These are phyloP conservation scores for Blastobotrys chiropterorum DNA, from an alignment of 805 yeast species.

Conservation along the genomic window DNA sequence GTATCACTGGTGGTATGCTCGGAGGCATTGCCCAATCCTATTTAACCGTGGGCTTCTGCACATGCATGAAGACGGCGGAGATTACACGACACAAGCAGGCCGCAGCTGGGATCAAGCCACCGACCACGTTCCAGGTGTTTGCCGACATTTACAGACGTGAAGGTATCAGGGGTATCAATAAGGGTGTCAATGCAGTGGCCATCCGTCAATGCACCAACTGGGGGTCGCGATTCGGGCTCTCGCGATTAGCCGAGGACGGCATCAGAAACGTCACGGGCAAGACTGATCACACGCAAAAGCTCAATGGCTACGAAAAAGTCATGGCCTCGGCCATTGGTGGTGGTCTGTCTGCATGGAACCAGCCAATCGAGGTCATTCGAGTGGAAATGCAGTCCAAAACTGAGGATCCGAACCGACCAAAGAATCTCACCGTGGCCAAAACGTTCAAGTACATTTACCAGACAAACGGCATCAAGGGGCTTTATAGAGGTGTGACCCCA, in stretches of 20 bases:
- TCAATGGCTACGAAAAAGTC: constrained; percentile 75
- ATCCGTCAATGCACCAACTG: constrained; percentile 97
- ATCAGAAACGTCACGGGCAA: constrained; percentile 64
- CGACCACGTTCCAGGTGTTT: constrained; percentile 80
- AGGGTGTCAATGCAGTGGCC: constrained; percentile 99
- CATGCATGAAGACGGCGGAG: constrained; percentile 98
- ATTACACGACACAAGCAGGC: constrained; percentile 85
- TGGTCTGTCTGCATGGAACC: constrained; percentile 97
- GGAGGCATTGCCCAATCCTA: constrained; percentile 98
- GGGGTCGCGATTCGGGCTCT: constrained; percentile 95
- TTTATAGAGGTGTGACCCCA: constrained; percentile 95
- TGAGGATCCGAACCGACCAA: constrained; percentile 92
- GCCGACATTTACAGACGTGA: constrained; percentile 75
- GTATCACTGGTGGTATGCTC: constrained; percentile 91
- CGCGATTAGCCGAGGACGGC: constrained; percentile 83
- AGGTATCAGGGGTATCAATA: constrained; percentile 91
- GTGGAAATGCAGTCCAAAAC: constrained; percentile 97
- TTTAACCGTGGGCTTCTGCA: constrained; percentile 93
- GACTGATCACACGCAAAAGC: constrained; percentile 46
- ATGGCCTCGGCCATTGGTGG: constrained; percentile 89
- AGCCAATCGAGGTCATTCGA: constrained; percentile 95
- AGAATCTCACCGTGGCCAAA: constrained; percentile 69
- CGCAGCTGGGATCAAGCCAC: constrained; percentile 58
- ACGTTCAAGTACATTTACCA: constrained; percentile 79
- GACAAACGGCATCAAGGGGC: constrained; percentile 80